Base-by-base conservation (phyloP, 345 rosid species). In the Litchi chinensis region DNA sequence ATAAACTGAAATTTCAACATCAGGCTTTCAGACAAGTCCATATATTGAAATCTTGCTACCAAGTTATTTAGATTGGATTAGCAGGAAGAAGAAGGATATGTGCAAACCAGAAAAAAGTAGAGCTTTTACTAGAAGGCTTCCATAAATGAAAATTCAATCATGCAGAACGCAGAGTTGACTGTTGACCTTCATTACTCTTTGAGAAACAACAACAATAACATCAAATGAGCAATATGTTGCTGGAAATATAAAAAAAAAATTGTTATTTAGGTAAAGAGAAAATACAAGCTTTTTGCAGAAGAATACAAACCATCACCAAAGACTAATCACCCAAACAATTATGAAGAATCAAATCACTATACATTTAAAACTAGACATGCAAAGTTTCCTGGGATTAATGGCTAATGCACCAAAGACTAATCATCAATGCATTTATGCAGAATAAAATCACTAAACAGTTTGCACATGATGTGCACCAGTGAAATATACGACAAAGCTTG, bases 231-330 rank as follows among this genome's bases (percentile, higher is more conserved):
- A 18, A 71, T 8, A 15, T 65, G 19, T 16, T 13, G 43, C 68
- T 65, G 56, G 28, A 26, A 26, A 26, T 26, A 26, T 26, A 26
- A 26, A 26, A 26, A 26, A 26, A 26, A n/a, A n/a, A n/a, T n/a
- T n/a, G n/a, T n/a, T n/a, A n/a, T n/a, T n/a, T 26, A 26, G 28
- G 19, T 50, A 50, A 50, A 50, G 18, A 50, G 56, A 50, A 50
- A 50, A 50, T 2, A 50, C 56, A 13, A 13, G 2, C 37, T 32
- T 5, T 13, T 50, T 50, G 18, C 56, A 50, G 56, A 50, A 50
- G 48, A 48, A 71, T 41, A 18, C 72, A 71, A 71, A 50, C 56
- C 56, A 52, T 52, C 75, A 71, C 13, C 64, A 71, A 71, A 71
- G 75, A 37, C 18, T 54, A 10, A 18, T 48, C 63, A 24, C 37